A percentile compares a stretch with the other conserved stretches of the same genome.
These are phyloP conservation scores for Plantago lanceolata DNA, from an alignment of 305 asterid species.

Conservation along the genomic window DNA sequence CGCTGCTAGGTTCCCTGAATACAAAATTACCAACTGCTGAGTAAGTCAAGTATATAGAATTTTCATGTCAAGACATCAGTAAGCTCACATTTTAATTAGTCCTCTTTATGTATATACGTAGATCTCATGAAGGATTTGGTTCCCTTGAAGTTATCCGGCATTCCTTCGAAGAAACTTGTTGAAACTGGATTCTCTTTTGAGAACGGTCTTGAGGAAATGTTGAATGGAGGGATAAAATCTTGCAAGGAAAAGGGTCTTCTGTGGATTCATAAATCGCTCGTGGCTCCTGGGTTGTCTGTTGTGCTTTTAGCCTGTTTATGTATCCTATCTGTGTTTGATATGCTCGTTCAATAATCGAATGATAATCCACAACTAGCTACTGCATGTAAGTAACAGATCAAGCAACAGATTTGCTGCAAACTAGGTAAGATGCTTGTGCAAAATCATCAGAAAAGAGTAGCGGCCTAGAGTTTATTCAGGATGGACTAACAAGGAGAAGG, in stretches of 20 bases:
- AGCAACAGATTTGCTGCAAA: too few species aligned
- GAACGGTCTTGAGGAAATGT: constrained; percentile 53
- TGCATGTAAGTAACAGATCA: too few species aligned
- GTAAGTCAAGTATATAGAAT: constrained; percentile 63
- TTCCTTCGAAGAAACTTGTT: constrained; percentile 41
- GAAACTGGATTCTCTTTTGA: constrained; percentile 44
- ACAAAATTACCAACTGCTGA: constrained; percentile 25
- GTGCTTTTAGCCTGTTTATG: background rate
- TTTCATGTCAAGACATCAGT: too few species aligned
- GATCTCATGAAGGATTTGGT: constrained; percentile 9
- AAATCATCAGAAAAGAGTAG: too few species aligned
- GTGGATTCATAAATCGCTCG: constrained; percentile 14
- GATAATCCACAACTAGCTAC: too few species aligned
- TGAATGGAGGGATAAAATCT: constrained; percentile 45
- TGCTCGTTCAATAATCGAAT: too few species aligned
- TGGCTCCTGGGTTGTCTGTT: too few species aligned
- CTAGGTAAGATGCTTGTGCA: too few species aligned
- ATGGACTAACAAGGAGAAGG: too few species aligned
- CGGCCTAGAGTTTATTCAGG: too few species aligned
- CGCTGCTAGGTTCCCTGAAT: constrained; percentile 35
- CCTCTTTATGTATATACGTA: constrained; percentile 1
- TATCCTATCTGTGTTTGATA: too few species aligned
- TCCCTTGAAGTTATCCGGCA: background rate
- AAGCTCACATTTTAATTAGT: background rate
- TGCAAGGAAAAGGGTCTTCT: constrained; percentile 49